A percentile compares a stretch with the other conserved stretches of the same genome.
These are phyloP conservation scores for Cercophora newfieldiana DNA, from an alignment of 495 filamentous ascomycete species.

Conservation along the genomic window DNA sequence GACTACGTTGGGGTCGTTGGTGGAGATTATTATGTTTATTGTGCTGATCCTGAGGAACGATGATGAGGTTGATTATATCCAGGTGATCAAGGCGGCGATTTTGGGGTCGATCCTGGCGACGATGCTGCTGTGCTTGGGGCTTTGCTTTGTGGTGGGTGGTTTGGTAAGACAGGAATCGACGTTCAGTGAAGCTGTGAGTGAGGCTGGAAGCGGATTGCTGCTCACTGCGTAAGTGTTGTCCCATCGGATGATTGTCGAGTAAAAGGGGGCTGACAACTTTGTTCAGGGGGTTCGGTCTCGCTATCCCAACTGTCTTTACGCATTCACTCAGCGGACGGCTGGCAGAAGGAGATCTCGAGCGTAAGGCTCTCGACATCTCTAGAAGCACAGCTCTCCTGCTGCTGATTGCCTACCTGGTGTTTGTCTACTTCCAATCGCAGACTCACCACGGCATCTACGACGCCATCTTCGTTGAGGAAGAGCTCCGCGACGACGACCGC, in stretches of 20 bases:
- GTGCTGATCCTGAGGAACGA: slow-evolving; percentile 52
- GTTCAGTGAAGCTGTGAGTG: slow-evolving; percentile 76
- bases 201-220: slow-evolving; percentile 77
- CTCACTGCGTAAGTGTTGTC: slow-evolving; percentile 63
- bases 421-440: slow-evolving; percentile 76
- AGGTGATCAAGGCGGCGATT: slow-evolving; percentile 64
- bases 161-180: slow-evolving; percentile 61
- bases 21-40: slow-evolving; percentile 84
- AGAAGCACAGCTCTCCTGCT: slow-evolving; percentile 76
- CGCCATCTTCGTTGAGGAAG: slow-evolving; percentile 63
- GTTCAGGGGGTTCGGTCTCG: slow-evolving; percentile 66
- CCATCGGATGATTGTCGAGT: slow-evolving; percentile 5
- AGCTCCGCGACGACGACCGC: slow-evolving; percentile 67
- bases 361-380: slow-evolving; percentile 64
- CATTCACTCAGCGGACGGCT: slow-evolving; percentile 52
- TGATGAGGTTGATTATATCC: slow-evolving; percentile 46
- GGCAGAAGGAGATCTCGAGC: slow-evolving; percentile 40
- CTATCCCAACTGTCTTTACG: slow-evolving; percentile 79
- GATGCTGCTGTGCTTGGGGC: slow-evolving; percentile 42
- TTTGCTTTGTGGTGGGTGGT: slow-evolving; percentile 72
- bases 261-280: slow-evolving; percentile 7
- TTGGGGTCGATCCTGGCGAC: slow-evolving; percentile 40
- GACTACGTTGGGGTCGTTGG: slow-evolving; percentile 71
- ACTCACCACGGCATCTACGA: slow-evolving; percentile 80
- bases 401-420: slow-evolving; percentile 75